Conservation (phyloP, 257 asterid genomes). For the Solanum sejunctum region DNA sequence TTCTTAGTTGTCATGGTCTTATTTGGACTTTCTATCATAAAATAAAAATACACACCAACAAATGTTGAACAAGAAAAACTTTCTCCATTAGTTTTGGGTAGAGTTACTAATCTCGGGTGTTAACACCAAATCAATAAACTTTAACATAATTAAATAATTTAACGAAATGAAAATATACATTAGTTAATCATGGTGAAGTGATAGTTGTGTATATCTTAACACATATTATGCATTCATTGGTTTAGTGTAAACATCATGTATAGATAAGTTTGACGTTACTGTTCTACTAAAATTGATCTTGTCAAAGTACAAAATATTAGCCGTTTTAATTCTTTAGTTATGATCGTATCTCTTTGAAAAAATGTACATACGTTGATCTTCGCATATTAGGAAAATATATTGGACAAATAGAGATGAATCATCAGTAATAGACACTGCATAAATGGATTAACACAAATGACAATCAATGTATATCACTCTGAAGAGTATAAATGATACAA, state of each 20-base stretch:
- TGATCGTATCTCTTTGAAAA: not conserved
- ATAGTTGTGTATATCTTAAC: not conserved
- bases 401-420: not conserved
- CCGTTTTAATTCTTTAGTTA: not conserved
- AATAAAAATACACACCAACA: not conserved
- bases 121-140: not conserved
- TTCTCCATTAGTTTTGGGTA: not conserved
- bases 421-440: not conserved
- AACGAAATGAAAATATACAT: not conserved
- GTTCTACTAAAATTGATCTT: not conserved
- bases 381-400: not conserved
- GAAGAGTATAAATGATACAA: not conserved
- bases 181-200: not conserved
- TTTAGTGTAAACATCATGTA: not conserved
- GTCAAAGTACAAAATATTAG: not conserved
- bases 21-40: not conserved
- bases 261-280: not conserved
- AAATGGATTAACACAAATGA: not conserved
- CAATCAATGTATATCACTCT: not conserved
- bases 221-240: not conserved
- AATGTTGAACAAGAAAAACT: not conserved
- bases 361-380: not conserved
- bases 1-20: not conserved
- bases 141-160: not conserved
- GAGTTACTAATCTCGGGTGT: not conserved